Evolutionary conservation across 495 filamentous ascomycete genomes (phyloP).

Genomic region (Aspergillus leporis): DNA sequence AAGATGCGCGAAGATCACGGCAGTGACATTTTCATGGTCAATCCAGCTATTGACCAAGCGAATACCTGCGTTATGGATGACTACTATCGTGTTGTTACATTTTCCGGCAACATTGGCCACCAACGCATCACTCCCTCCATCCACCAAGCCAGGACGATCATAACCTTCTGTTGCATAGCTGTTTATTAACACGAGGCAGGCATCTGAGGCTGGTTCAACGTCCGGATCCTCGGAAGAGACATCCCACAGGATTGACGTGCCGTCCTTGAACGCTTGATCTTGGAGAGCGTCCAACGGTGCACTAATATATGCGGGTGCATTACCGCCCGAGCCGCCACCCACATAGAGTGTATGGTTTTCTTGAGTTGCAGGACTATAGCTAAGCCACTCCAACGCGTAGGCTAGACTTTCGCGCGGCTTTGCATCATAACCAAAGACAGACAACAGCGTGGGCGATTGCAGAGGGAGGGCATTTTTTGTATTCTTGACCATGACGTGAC

Average conservation of each 20-base stretch:
- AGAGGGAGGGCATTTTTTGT: constrained; percentile 62
- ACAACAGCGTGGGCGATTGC: constrained; percentile 52
- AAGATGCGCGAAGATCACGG: constrained; percentile 72
- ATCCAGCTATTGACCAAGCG: constrained; percentile 45
- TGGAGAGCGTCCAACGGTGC: constrained; percentile 58
- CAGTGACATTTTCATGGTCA: constrained; percentile 63
- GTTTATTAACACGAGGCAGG: constrained; percentile 65
- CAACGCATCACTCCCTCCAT: constrained; percentile 50
- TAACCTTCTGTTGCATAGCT: constrained; percentile 57
- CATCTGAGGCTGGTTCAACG: constrained; percentile 46
- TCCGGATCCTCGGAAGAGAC: constrained; percentile 42
- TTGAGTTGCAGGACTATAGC: constrained; percentile 21
- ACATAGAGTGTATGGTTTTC: constrained; percentile 59
- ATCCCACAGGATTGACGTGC: constrained; percentile 40
- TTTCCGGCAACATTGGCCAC: constrained; percentile 56
- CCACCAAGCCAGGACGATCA: constrained; percentile 23
- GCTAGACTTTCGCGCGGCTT: constrained; percentile 39
- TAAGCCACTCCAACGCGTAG: background rate
- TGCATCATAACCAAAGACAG: constrained; percentile 70
- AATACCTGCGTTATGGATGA: constrained; percentile 46
- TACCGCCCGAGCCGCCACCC: constrained; percentile 64
- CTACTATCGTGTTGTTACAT: constrained; percentile 57
- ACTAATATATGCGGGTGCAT: constrained; percentile 57
- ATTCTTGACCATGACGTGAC: constrained; percentile 77
- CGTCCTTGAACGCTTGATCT: constrained; percentile 47